A percentile compares a stretch with the other conserved stretches of the same genome.
Evolutionary conservation across 2,329 filamentous ascomycete genomes (phyloP).

Genomic region (Xylariaceae sp.): DNA sequence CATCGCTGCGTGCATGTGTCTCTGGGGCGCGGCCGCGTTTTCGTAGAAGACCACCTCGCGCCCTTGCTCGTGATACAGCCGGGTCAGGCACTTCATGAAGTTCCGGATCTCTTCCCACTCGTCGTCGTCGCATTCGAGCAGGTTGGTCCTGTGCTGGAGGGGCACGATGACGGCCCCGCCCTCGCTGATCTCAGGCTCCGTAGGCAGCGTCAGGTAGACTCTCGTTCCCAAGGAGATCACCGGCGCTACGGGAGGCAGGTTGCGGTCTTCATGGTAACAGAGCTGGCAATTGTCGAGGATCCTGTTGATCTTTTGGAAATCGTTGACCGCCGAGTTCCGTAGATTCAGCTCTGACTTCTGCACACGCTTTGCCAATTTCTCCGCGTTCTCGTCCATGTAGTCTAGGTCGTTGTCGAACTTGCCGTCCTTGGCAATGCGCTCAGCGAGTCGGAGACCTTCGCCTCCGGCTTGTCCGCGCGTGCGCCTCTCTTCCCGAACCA

Average conservation of each 20-base stretch:
- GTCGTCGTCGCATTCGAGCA: constrained; percentile 97
- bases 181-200: constrained; percentile 78
- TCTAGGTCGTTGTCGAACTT: constrained; percentile 92
- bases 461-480: constrained; percentile 73
- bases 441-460: constrained; percentile 76
- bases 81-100: constrained; percentile 94
- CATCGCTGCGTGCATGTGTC: constrained; percentile 79
- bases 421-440: constrained; percentile 86
- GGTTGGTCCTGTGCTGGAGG: constrained; percentile 77
- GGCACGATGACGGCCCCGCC: constrained; percentile 86
- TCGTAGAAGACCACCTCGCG: constrained; percentile 96
- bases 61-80: constrained; percentile 91
- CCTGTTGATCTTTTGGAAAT: constrained; percentile 84
- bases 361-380: constrained; percentile 78
- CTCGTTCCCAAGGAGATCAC: constrained; percentile 80
- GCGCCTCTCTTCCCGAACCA: constrained; percentile 89
- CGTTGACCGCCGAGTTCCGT: constrained; percentile 77
- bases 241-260: constrained; percentile 72
- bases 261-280: constrained; percentile 81
- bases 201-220: constrained; percentile 81
- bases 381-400: constrained; percentile 95
- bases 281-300: constrained; percentile 84
- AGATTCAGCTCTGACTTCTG: constrained; percentile 85
- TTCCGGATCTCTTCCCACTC: constrained; percentile 99
- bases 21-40: constrained; percentile 77